These are phyloP conservation scores for Themeda triandra DNA, from an alignment of 176 grass and related monocot genomes.

Conservation along the genomic window DNA sequence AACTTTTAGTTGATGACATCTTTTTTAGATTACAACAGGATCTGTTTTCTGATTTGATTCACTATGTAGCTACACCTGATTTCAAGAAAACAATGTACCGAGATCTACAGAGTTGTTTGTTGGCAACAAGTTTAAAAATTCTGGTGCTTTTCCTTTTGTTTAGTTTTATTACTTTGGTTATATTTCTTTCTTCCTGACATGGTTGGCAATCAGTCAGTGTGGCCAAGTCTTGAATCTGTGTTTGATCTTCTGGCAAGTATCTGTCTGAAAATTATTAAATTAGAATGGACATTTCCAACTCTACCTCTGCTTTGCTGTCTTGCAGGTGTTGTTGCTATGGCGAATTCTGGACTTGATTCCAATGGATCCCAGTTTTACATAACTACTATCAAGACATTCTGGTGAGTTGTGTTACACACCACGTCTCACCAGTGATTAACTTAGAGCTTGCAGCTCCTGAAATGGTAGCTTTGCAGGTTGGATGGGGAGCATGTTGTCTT, in stretches of 20 bases:
- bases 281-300: neutral
- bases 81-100: neutral
- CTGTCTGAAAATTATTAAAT: neutral
- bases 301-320: neutral
- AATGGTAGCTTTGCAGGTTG: constrained; percentile 48
- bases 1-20: neutral
- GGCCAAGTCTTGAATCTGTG: neutral
- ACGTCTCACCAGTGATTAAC: neutral
- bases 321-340: constrained; percentile 87
- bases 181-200: neutral
- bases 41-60: neutral
- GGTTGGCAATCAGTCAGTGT: neutral
- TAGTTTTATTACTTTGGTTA: neutral
- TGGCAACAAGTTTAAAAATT: neutral
- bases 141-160: constrained; percentile 5
- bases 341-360: constrained; percentile 68
- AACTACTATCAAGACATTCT: constrained; percentile 92
- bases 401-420: constrained; percentile 39
- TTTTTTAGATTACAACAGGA: neutral
- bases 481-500: constrained; percentile 92
- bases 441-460: neutral
- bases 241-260: neutral
- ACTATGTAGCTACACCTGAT: neutral
- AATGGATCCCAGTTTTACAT: constrained; percentile 98
- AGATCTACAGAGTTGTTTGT: neutral